Evolutionary conservation across 2,329 filamentous ascomycete genomes (phyloP), one percentile per base, ranked within the genome.

Genomic region (Cordyceps javanica): DNA sequence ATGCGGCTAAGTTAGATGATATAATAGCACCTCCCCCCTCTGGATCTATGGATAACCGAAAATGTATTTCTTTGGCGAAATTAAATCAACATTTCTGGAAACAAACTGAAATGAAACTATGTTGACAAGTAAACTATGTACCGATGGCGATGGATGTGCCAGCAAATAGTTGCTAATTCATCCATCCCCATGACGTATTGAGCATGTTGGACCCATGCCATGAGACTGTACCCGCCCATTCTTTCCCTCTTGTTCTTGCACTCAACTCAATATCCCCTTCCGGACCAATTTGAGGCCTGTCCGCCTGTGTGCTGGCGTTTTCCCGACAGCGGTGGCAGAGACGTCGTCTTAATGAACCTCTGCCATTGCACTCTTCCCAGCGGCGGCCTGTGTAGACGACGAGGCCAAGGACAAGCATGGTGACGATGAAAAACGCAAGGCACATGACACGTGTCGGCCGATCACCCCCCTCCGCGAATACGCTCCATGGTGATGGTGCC

Each of bases 11-110:
- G 67, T 63, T 77, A 77, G 71, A 74, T 71, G 68, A 75, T 51
- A 51, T 80, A 82, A 82, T 80, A 73, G 72, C 72, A 78, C 73
- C 77, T 82, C 81, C 77, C 80, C 79, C 75, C 80, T 82, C 80
- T 77, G 68, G 61, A 66, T 60, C 49, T 51, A 59, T 61, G 45
- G 57, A 61, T 9, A 57, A 45, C 56, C 32, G 25, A 39, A 56
- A 45, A 44, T 56, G 32, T 39, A 46, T 44, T 50, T 54, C 30
- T n/a, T n/a, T 55, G 46, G 46, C 30, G 38, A 57, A 51, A 36
- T 34, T 28, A 44, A 36, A 30, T 44, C 23, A 23, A 38, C 39
- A 28, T 51, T 48, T 55, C n/a, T 30, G 16, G 39, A 13, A 3
- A 36, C 16, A 26, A 41, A 41, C n/a, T 30, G 16, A 48, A 13